Percentiles rank a stretch among this genome's conserved stretches.
Conservation (phyloP, 257 asterid genomes). For the Solanum verrucosum region DNA sequence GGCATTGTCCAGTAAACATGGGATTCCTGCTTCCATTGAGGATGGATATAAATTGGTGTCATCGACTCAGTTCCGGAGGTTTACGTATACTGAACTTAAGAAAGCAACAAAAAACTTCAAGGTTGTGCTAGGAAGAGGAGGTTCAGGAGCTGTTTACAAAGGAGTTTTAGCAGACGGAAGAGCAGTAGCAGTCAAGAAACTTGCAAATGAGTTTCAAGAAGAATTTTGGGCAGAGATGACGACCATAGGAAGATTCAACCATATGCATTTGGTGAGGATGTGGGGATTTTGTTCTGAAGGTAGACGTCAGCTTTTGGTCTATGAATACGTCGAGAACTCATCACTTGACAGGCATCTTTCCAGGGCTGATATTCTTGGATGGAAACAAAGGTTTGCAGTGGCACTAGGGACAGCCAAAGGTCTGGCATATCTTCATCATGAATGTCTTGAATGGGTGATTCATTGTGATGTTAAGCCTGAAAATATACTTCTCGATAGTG, state of each 20-base stretch:
- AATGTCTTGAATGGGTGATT: conserved; percentile 39
- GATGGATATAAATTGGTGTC: conserved; percentile 15
- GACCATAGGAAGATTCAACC: conserved; percentile 24
- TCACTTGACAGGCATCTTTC: conserved; percentile 25
- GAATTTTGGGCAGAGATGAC: conserved; percentile 30
- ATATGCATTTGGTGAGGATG: conserved; percentile 31
- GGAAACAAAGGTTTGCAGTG: conserved; percentile 26
- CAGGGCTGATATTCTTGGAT: conserved; percentile 3
- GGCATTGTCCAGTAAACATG: conserved; percentile 14
- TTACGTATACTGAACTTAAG: conserved; percentile 18
- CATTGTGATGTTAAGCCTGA: conserved; percentile 39
- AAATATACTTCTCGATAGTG: conserved; percentile 20
- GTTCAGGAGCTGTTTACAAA: conserved; percentile 21
- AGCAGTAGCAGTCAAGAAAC: conserved; percentile 18
- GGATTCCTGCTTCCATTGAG: conserved; percentile 15
- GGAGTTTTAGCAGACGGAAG: conserved; percentile 21
- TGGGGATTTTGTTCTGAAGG: conserved; percentile 39
- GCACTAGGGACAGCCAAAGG: conserved; percentile 30
- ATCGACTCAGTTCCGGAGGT: conserved; percentile 20
- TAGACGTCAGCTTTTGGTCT: conserved; percentile 16
- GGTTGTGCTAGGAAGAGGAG: conserved; percentile 29
- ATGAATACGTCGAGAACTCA: conserved; percentile 19
- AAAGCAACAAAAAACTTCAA: conserved; percentile 21
- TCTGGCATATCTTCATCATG: conserved; percentile 32
- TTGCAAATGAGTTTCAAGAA: conserved; percentile 17